phyloP scores from a whole-genome alignment of 176 grass and related monocot species.

The barley (Hordeum vulgare) region DNA sequence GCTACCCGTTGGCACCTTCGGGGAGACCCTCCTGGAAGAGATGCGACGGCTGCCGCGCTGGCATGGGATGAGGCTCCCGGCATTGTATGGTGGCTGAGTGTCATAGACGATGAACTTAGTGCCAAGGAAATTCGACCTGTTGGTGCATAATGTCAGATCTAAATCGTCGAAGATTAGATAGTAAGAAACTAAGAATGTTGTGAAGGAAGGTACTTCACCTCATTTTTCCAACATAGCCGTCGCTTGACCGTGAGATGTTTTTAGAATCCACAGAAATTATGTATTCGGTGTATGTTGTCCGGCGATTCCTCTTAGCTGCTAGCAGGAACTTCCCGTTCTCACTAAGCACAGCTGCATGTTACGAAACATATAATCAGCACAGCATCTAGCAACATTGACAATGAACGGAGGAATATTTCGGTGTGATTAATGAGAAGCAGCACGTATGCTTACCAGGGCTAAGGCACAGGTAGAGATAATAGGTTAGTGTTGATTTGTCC shows the following conservation, averaged over 20 bases:
- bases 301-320: conserved; percentile 76
- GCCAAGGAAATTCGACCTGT: conserved; percentile 88
- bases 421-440: conserved; percentile 12
- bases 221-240: conserved; percentile 78
- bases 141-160: conserved; percentile 26
- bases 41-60: conserved; percentile 19
- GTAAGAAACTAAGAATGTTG: conserved; percentile 6
- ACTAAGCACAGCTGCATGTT: conserved; percentile 65
- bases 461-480: conserved; percentile 79
- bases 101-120: conserved; percentile 76
- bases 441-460: conserved; percentile 53
- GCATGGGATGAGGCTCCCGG: conserved; percentile 29
- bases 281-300: conserved; percentile 73
- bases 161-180: neutral
- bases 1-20: conserved; percentile 60
- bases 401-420: neutral
- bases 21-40: conserved; percentile 77
- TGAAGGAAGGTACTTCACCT: conserved; percentile 39
- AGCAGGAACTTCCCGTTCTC: conserved; percentile 80
- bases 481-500: conserved; percentile 74
- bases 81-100: conserved; percentile 49
- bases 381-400: neutral
- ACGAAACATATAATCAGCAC: neutral
- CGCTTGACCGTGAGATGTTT: conserved; percentile 75
- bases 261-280: conserved; percentile 74